A percentile compares a stretch with the other conserved stretches of the same genome.
Conservation (phyloP, 371 early-diverging fungal genomes). For the Nematocida displodere region DNA sequence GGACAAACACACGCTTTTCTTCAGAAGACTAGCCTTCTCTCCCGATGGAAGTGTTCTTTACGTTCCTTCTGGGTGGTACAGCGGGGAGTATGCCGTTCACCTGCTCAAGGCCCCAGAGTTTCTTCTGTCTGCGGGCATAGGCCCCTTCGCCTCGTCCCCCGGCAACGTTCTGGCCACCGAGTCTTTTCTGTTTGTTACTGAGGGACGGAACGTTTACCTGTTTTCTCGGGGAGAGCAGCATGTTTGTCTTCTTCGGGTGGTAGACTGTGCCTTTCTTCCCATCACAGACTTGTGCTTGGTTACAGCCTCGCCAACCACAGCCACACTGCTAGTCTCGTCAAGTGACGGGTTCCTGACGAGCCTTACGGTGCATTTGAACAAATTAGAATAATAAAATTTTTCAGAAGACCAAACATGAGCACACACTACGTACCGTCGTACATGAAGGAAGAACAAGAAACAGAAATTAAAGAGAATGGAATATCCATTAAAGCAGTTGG, state of each 20-base stretch:
- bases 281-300: constrained; percentile 59
- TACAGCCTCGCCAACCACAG: background rate
- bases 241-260: constrained; percentile 31
- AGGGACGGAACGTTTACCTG: constrained; percentile 58
- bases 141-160: constrained; percentile 57
- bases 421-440: constrained; percentile 12
- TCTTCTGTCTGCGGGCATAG: constrained; percentile 37
- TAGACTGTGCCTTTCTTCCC: constrained; percentile 57
- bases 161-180: constrained; percentile 36
- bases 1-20: constrained; percentile 49
- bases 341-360: constrained; percentile 39
- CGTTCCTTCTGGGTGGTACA: constrained; percentile 35
- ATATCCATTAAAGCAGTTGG: constrained; percentile 11
- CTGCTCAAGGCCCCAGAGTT: constrained; percentile 29
- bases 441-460: constrained; percentile 21
- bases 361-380: background rate
- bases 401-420: constrained; percentile 1
- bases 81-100: constrained; percentile 27
- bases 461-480: constrained; percentile 16
- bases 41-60: constrained; percentile 25
- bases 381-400: constrained; percentile 40
- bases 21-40: constrained; percentile 53
- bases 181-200: constrained; percentile 40
- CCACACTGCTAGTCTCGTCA: constrained; percentile 23
- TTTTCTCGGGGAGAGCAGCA: constrained; percentile 26